These are phyloP conservation scores for Hippophae rhamnoides DNA, from an alignment of 306 rosid genomes.

Conservation along the genomic window DNA sequence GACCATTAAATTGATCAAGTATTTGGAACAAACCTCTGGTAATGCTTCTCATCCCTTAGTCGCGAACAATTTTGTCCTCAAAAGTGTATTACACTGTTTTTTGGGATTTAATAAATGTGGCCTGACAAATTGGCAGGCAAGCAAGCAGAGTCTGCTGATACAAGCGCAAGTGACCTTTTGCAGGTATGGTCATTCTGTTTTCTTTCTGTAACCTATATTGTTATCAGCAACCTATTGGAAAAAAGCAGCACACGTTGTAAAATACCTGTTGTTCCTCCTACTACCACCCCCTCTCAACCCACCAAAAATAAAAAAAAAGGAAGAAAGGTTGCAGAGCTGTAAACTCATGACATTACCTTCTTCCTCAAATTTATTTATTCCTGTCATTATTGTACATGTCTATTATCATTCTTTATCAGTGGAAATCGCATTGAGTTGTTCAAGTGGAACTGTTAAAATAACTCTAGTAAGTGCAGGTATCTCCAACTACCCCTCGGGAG, in stretches of 20 bases:
- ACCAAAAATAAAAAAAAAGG: too few relatives aligned
- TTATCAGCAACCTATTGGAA: not conserved
- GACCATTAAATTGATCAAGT: constrained; percentile 67
- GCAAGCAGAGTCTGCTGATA: constrained; percentile 51
- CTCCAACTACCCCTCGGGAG: constrained; percentile 49
- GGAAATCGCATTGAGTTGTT: not conserved
- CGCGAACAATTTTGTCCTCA: constrained; percentile 7
- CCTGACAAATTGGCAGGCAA: constrained; percentile 37
- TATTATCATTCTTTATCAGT: not conserved
- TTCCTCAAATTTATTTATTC: too few relatives aligned
- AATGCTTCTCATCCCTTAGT: constrained; percentile 22
- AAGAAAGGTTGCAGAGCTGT: too few relatives aligned
- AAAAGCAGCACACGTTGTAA: not conserved
- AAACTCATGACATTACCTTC: too few relatives aligned
- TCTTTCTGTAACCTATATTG: not conserved
- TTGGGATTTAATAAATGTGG: constrained; percentile 23
- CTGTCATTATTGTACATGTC: not conserved
- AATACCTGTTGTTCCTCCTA: not conserved
- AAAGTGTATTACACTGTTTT: constrained; percentile 7
- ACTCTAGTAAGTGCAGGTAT: constrained; percentile 30
- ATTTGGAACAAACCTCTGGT: constrained; percentile 71
- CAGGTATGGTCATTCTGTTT: constrained; percentile 40
- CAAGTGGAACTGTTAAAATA: not conserved
- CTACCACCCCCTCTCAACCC: too few relatives aligned
- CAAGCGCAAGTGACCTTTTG: constrained; percentile 39